Evolutionary conservation across 106 monocot species (phyloP).

Genomic region (Narthecium ossifragum): DNA sequence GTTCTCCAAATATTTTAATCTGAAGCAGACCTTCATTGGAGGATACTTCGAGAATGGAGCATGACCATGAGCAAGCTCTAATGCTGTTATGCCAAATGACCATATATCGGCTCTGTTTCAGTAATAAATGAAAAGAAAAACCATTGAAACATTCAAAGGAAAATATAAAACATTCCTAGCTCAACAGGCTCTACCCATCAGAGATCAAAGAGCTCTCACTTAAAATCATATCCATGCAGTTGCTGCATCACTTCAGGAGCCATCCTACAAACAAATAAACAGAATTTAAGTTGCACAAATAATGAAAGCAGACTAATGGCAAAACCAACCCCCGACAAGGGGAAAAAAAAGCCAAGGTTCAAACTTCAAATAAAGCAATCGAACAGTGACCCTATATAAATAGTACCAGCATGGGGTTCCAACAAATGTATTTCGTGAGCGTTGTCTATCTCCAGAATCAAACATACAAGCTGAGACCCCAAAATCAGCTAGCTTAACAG

Average conservation of each 20-base stretch:
- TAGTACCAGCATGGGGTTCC: slow-evolving; percentile 96
- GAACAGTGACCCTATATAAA: not conserved
- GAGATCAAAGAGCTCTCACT: slow-evolving; percentile 36
- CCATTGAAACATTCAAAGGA: not conserved
- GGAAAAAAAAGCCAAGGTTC: not conserved
- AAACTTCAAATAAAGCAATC: not conserved
- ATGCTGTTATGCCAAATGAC: slow-evolving; percentile 93
- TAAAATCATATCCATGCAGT: slow-evolving; percentile 94
- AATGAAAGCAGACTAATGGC: not conserved
- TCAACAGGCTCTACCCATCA: not conserved
- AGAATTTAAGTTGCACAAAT: not conserved
- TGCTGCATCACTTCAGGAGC: slow-evolving; percentile 99
- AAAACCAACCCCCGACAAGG: not conserved
- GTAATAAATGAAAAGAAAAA: not conserved
- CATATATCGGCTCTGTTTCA: slow-evolving; percentile 89
- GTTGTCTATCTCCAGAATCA: slow-evolving; percentile 88
- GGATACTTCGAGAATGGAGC: slow-evolving; percentile 96
- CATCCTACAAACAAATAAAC: slow-evolving; percentile 55
- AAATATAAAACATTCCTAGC: not conserved
- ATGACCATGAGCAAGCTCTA: slow-evolving; percentile 97
- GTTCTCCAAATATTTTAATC: not conserved
- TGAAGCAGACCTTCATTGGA: slow-evolving; percentile 80
- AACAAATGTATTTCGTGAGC: slow-evolving; percentile 87
- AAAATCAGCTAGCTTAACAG: slow-evolving; percentile 89
- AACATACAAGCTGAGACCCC: slow-evolving; percentile 98